Percentiles rank a stretch among this genome's conserved stretches.
phyloP scores from a whole-genome alignment of 1,284 basidiomycete genomes.

The Mixia osmundae region DNA sequence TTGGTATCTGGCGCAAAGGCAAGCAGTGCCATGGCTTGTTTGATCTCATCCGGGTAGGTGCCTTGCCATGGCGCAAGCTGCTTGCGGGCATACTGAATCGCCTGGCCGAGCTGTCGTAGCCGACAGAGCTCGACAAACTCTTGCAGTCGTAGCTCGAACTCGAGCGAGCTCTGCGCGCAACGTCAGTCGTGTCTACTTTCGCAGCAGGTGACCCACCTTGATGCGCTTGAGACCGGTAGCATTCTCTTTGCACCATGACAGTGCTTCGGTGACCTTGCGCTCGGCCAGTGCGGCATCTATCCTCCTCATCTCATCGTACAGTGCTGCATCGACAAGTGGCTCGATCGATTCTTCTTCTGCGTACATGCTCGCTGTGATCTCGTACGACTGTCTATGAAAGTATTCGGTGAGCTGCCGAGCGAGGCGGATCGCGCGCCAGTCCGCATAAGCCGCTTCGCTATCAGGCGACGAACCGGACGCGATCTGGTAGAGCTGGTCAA shows the following conservation, averaged over 20 bases:
- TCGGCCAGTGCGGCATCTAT: conserved; percentile 54
- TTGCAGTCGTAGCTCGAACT: conserved; percentile 84
- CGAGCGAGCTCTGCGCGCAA: conserved; percentile 50
- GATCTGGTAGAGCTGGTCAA: conserved; percentile 39
- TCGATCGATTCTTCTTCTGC: conserved; percentile 46
- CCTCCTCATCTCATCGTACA: conserved; percentile 64
- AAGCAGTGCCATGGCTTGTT: conserved; percentile 49
- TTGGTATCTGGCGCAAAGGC: conserved; percentile 42
- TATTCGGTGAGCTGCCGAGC: conserved; percentile 86
- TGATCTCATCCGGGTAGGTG: conserved; percentile 39
- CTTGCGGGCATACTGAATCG: conserved; percentile 63
- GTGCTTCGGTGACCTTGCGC: conserved; percentile 60
- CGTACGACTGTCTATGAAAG: conserved; percentile 49
- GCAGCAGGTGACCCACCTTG: conserved; percentile 32
- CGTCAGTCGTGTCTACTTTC: background rate
- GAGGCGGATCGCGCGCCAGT: conserved; percentile 55
- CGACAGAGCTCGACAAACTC: conserved; percentile 84
- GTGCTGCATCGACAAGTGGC: conserved; percentile 41
- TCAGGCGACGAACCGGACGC: conserved; percentile 36
- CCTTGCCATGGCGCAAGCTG: conserved; percentile 54
- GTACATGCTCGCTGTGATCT: conserved; percentile 40
- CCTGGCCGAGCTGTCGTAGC: conserved; percentile 39
- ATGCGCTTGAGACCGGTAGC: conserved; percentile 71
- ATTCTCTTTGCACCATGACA: conserved; percentile 93
- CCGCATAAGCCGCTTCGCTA: too few species aligned